Evolutionary conservation across 345 rosid species (phyloP).

Genomic region (Melaleuca quinquenervia): DNA sequence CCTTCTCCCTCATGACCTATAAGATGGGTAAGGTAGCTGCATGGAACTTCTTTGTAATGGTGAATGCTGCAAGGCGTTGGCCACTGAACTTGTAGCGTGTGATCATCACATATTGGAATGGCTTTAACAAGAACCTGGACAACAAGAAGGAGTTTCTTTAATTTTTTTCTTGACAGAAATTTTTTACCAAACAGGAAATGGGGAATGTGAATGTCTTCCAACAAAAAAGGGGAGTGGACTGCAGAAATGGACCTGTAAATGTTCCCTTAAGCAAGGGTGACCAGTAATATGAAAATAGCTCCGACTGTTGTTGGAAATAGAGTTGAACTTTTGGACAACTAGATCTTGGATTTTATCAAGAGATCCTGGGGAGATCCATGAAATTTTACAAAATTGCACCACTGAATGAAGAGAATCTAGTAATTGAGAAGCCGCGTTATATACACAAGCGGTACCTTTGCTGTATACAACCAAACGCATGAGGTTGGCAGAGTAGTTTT

Average conservation of each 20-base stretch:
- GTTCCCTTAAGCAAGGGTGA: slow-evolving; percentile 58
- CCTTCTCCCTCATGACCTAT: slow-evolving; percentile 92
- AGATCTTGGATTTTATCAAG: slow-evolving; percentile 58
- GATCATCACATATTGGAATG: slow-evolving; percentile 72
- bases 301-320: slow-evolving; percentile 42
- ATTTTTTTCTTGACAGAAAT: not conserved
- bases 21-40: slow-evolving; percentile 67
- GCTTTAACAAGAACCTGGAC: slow-evolving; percentile 63
- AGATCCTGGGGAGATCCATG: slow-evolving; percentile 40
- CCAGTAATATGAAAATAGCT: slow-evolving; percentile 37
- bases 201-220: not conserved
- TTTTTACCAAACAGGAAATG: not conserved
- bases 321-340: slow-evolving; percentile 54
- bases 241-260: slow-evolving; percentile 49
- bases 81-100: slow-evolving; percentile 60
- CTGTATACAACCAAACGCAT: slow-evolving; percentile 78
- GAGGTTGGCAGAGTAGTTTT: slow-evolving; percentile 78
- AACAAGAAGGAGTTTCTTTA: not conserved
- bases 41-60: slow-evolving; percentile 65
- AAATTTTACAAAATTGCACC: not conserved
- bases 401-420: not conserved
- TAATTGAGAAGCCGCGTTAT: not conserved
- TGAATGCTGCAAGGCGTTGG: slow-evolving; percentile 71
- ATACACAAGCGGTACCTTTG: slow-evolving; percentile 34
- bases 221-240: not conserved